Percentiles rank a stretch among this genome's conserved stretches.
Evolutionary conservation across 306 rosid genomes (phyloP).

Genomic region (Alnus glutinosa): DNA sequence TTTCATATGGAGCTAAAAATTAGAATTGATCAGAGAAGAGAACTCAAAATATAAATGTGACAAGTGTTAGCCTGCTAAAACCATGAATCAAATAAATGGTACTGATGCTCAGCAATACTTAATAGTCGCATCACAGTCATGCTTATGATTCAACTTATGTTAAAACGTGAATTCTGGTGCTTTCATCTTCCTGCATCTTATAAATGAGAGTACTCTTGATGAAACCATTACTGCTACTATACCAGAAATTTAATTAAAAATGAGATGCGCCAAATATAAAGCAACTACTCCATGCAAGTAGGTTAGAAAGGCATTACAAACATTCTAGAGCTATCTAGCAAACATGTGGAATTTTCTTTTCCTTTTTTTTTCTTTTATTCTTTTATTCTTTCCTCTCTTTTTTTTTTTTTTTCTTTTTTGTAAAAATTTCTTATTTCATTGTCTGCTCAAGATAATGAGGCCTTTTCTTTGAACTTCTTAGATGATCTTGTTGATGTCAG

Average conservation of each 20-base stretch:
- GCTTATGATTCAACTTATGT: not conserved
- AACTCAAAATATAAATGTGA: not conserved
- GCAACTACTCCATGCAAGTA: not conserved
- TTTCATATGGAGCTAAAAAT: not conserved
- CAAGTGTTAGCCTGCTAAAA: not conserved
- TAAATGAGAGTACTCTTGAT: too few relatives aligned
- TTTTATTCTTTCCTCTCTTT: too few relatives aligned
- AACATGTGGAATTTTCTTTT: not conserved
- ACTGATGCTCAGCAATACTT: not conserved
- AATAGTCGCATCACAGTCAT: not conserved
- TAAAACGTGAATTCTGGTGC: not conserved
- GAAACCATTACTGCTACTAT: not conserved
- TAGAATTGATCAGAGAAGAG: not conserved
- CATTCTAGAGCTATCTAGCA: not conserved
- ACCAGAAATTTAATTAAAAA: conserved; percentile 1
- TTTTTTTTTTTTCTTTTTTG: not conserved
- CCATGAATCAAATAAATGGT: not conserved
- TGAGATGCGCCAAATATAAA: not conserved
- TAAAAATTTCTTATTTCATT: not conserved
- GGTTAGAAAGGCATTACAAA: not conserved
- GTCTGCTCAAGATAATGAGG: not conserved
- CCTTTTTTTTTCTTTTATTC: too few relatives aligned
- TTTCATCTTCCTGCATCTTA: not conserved
- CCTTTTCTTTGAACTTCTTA: not conserved
- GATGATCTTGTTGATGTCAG: not conserved